Conservation (phyloP, 805 yeast genomes). For the Brettanomyces bruxellensis region DNA sequence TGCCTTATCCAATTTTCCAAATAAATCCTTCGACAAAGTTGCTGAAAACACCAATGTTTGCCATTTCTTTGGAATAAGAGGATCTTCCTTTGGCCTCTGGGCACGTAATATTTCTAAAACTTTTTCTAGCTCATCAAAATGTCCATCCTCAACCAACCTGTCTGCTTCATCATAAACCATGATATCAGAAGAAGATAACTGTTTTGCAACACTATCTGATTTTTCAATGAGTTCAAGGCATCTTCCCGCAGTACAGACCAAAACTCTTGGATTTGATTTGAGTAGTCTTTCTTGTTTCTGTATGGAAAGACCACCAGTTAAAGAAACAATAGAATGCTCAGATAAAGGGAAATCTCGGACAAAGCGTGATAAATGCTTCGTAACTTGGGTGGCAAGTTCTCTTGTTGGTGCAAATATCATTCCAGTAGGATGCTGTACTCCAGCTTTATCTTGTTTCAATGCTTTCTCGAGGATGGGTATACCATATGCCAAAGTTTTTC, state of each 20-base stretch:
- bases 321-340: conserved; percentile 50
- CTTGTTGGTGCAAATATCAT: conserved; percentile 90
- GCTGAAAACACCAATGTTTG: conserved; percentile 95
- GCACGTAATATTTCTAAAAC: conserved; percentile 56
- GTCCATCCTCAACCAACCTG: conserved; percentile 89
- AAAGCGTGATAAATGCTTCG: conserved; percentile 58
- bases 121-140: conserved; percentile 84
- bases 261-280: conserved; percentile 61
- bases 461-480: conserved; percentile 77
- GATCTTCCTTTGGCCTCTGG: conserved; percentile 34
- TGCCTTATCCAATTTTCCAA: conserved; percentile 55
- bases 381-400: conserved; percentile 92
- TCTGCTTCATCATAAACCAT: conserved; percentile 92
- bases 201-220: conserved; percentile 33
- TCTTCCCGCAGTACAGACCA: conserved; percentile 96
- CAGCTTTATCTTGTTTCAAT: conserved; percentile 17
- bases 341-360: conserved; percentile 40
- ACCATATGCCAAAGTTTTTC: conserved; percentile 94
- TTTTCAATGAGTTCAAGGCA: conserved; percentile 73
- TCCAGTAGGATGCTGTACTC: conserved; percentile 44
- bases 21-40: conserved; percentile 77
- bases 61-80: conserved; percentile 32
- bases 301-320: conserved; percentile 93
- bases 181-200: conserved; percentile 38
- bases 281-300: conserved; percentile 86